These are phyloP conservation scores for Aspergillus brasiliensis DNA, from an alignment of 2,329 filamentous ascomycete genomes.

Conservation along the genomic window DNA sequence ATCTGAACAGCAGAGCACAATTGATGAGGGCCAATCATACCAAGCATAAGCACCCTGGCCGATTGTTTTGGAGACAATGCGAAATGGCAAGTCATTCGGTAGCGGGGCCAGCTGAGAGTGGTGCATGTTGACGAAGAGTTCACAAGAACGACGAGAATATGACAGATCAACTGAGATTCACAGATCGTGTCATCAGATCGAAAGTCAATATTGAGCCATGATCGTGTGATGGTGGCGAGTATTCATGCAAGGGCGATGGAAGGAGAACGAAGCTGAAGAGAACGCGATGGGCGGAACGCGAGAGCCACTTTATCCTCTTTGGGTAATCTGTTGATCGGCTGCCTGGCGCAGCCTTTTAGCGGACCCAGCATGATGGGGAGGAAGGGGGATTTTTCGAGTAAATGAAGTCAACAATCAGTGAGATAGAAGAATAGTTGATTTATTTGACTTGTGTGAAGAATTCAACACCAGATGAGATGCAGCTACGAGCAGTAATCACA, in stretches of 20 bases:
- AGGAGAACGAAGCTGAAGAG: conserved; percentile 9
- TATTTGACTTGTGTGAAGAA: not conserved
- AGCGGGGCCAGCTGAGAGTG: conserved; percentile 89
- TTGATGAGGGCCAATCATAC: conserved; percentile 51
- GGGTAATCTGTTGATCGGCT: conserved; percentile 34
- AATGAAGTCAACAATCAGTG: not conserved
- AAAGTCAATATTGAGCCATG: conserved; percentile 6
- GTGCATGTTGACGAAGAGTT: conserved; percentile 50
- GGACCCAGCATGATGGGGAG: not conserved
- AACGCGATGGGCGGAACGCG: conserved; percentile 30
- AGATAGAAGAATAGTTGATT: not conserved
- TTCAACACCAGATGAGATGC: not conserved
- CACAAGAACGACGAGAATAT: conserved; percentile 2
- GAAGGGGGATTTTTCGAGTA: not conserved
- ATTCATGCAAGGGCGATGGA: conserved; percentile 23
- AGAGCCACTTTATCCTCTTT: conserved; percentile 42
- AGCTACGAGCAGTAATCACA: not conserved
- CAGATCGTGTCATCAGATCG: not conserved
- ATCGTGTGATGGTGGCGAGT: conserved; percentile 13
- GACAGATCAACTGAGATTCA: not conserved
- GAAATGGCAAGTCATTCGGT: conserved; percentile 82
- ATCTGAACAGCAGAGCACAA: not conserved
- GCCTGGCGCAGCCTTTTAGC: conserved; percentile 9
- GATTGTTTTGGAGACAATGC: conserved; percentile 94
- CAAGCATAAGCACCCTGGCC: conserved; percentile 96